phyloP scores from a whole-genome alignment of 1,139 yeast species.

The Pichia sp. region DNA sequence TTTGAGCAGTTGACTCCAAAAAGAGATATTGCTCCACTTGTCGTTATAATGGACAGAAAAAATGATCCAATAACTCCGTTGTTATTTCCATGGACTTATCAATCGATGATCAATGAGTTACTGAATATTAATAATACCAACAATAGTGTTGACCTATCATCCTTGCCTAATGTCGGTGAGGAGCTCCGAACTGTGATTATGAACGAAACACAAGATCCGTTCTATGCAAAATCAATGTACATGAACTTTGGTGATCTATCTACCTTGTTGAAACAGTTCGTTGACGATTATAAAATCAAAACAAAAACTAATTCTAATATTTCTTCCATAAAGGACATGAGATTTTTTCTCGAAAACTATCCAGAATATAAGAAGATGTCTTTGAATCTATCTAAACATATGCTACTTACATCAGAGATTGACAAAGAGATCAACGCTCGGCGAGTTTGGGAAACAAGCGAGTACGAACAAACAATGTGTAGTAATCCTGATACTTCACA shows the following conservation, averaged over 20 bases:
- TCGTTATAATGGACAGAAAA: conserved; percentile 77
- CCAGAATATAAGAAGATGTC: conserved; percentile 90
- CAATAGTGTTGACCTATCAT: conserved; percentile 68
- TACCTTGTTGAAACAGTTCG: conserved; percentile 80
- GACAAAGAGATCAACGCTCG: conserved; percentile 60
- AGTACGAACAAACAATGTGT: conserved; percentile 80
- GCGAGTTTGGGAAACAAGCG: conserved; percentile 81
- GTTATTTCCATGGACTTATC: conserved; percentile 94
- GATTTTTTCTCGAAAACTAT: conserved; percentile 81
- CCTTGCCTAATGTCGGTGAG: conserved; percentile 41
- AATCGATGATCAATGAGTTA: conserved; percentile 93
- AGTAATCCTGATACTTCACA: conserved; percentile 52
- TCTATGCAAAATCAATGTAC: conserved; percentile 76
- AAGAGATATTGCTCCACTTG: conserved; percentile 67
- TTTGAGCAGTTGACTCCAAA: conserved; percentile 45
- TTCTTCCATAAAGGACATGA: conserved; percentile 81
- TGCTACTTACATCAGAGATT: conserved; percentile 81
- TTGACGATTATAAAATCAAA: conserved; percentile 73
- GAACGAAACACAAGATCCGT: conserved; percentile 66
- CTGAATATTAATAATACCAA: conserved; percentile 61
- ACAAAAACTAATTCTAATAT: conserved; percentile 71
- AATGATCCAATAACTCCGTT: conserved; percentile 93
- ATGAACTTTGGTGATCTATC: conserved; percentile 93
- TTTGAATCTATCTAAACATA: conserved; percentile 89
- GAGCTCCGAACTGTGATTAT: conserved; percentile 60